phyloP scores from a whole-genome alignment of 2,329 filamentous ascomycete species.

The Alternaria hordeiaustralica region DNA sequence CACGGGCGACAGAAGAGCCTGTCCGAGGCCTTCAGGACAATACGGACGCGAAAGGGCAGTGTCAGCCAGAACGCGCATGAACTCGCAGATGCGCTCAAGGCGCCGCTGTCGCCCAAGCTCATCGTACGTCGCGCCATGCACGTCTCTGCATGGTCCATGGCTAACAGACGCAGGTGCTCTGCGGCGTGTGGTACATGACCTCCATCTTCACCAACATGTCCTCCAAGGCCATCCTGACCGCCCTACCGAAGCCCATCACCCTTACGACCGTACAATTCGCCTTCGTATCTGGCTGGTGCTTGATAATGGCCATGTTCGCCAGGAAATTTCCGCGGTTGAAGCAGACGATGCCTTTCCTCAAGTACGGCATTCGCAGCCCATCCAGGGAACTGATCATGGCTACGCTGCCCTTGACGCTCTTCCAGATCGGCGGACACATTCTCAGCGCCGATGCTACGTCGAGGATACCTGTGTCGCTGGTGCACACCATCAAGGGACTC shows the following conservation, averaged over 20 bases:
- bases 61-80: slow-evolving; percentile 93
- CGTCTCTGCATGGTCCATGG: slow-evolving; percentile 33
- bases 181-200: slow-evolving; percentile 90
- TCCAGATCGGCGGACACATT: slow-evolving; percentile 93
- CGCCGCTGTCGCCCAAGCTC: slow-evolving; percentile 85
- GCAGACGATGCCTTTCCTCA: slow-evolving; percentile 75
- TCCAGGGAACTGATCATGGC: slow-evolving; percentile 81
- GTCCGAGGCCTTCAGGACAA: slow-evolving; percentile 83
- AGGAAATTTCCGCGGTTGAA: slow-evolving; percentile 74
- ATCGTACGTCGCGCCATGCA: slow-evolving; percentile 65
- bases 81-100: slow-evolving; percentile 86
- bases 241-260: slow-evolving; percentile 87
- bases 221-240: slow-evolving; percentile 94
- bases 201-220: slow-evolving; percentile 97
- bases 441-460: slow-evolving; percentile 92
- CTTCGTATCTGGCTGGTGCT: slow-evolving; percentile 87
- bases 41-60: slow-evolving; percentile 80
- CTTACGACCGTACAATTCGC: slow-evolving; percentile 92
- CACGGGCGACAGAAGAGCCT: slow-evolving; percentile 85
- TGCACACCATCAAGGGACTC: slow-evolving; percentile 97
- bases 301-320: slow-evolving; percentile 79
- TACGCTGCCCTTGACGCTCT: slow-evolving; percentile 88
- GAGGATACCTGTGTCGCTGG: slow-evolving; percentile 93
- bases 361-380: slow-evolving; percentile 82
- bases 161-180: slow-evolving; percentile 69